These are phyloP conservation scores for Ustulina deusta DNA, from an alignment of 2,329 filamentous ascomycete species.

Conservation along the genomic window DNA sequence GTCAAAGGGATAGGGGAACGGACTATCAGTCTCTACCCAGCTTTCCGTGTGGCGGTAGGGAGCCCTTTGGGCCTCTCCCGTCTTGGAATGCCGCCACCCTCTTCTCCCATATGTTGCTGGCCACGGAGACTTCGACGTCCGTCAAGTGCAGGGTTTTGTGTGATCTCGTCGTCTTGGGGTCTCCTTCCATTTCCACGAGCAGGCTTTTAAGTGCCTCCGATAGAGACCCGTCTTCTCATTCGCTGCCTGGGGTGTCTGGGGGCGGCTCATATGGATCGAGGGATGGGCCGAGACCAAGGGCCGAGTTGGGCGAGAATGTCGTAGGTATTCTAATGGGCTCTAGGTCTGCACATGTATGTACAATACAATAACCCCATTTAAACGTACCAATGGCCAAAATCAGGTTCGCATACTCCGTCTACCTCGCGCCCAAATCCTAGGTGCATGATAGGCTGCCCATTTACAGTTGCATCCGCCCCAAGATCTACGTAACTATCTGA, in stretches of 20 bases:
- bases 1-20: no score
- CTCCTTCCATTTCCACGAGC: background rate
- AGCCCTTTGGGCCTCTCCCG: rapidly evolving
- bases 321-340: background rate
- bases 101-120: background rate
- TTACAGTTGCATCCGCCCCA: no score
- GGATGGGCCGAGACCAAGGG: background rate
- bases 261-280: no score
- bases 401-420: no score
- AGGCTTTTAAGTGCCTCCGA: background rate
- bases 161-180: background rate
- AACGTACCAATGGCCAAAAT: no score
- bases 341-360: no score
- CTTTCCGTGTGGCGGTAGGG: background rate
- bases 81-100: no score
- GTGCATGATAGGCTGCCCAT: no score
- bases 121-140: background rate
- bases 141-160: background rate
- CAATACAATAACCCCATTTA: no score
- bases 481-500: no score
- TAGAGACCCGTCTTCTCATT: background rate
- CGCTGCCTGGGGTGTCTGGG: background rate
- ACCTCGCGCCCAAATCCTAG: no score
- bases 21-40: background rate
- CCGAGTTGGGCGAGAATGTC: background rate